Percentiles rank a stretch among this genome's conserved stretches.
phyloP scores from a whole-genome alignment of 129 eudicot species.

The Tagetes patula region DNA sequence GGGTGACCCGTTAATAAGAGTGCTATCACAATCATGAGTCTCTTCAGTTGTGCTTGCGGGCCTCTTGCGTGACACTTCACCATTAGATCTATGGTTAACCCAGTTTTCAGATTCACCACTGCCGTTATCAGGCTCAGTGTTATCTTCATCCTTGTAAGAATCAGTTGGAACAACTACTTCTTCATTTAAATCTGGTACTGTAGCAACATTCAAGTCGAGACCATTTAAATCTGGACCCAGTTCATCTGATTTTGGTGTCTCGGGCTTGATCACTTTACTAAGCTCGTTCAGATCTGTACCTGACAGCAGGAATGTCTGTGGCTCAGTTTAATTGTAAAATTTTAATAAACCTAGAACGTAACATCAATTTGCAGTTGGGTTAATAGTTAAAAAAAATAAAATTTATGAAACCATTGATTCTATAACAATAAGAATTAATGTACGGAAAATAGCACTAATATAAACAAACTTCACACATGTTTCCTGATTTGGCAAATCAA shows the following conservation, averaged over 20 bases:
- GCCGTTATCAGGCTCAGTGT: constrained; percentile 57
- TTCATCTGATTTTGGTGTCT: constrained; percentile 33
- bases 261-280: constrained; percentile 35
- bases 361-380: no score
- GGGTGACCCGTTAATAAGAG: constrained; percentile 75
- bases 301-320: not conserved
- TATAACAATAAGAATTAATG: not conserved
- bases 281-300: constrained; percentile 38
- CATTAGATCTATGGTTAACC: constrained; percentile 39
- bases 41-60: constrained; percentile 47
- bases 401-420: not conserved
- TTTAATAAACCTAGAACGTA: not conserved
- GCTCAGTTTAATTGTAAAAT: not conserved
- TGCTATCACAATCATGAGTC: constrained; percentile 77
- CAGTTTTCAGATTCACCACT: constrained; percentile 78
- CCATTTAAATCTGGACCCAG: constrained; percentile 49
- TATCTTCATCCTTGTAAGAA: constrained; percentile 52
- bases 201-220: constrained; percentile 76
- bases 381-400: no score
- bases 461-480: not conserved
- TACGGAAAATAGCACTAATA: not conserved
- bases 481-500: no score
- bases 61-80: constrained; percentile 50
- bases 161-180: constrained; percentile 56
- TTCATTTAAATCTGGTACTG: constrained; percentile 90